These are phyloP conservation scores for Lyophyllum semitale DNA, from an alignment of 768 basidiomycete species.

Conservation along the genomic window DNA sequence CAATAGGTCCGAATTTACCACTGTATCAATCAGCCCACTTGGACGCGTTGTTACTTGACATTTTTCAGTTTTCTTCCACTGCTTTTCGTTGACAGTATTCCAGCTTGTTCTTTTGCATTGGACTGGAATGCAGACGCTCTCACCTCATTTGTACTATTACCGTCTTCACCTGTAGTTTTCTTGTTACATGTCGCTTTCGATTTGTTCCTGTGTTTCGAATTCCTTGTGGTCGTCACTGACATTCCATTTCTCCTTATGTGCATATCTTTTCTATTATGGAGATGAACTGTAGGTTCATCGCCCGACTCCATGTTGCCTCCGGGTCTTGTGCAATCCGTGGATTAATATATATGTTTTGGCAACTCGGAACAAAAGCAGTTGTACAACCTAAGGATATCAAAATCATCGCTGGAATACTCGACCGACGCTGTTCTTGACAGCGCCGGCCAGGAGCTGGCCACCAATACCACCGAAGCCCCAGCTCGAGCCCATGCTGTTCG, in stretches of 20 bases:
- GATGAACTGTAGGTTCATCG: conserved; percentile 14
- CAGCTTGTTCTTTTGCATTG: conserved; percentile 16
- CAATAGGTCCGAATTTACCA: conserved; percentile 9
- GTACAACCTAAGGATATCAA: not conserved
- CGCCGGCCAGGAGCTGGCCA: conserved; percentile 79
- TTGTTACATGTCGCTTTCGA: conserved; percentile 11
- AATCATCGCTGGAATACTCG: conserved; percentile 55
- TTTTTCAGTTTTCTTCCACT: conserved; percentile 7
- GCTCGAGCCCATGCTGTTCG: conserved; percentile 66
- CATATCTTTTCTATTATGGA: not conserved
- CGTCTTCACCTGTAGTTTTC: conserved; percentile 18
- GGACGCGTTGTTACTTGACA: conserved; percentile 18
- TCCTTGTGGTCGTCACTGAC: conserved; percentile 1
- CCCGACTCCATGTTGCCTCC: conserved; percentile 2
- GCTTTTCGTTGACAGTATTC: not conserved
- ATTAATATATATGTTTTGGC: conserved; percentile 15
- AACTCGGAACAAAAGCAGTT: not conserved
- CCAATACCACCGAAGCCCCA: conserved; percentile 84
- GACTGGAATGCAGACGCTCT: conserved; percentile 8
- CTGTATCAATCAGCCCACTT: conserved; percentile 19
- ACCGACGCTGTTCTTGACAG: conserved; percentile 81
- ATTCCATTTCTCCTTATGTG: not conserved
- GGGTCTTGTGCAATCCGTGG: conserved; percentile 7
- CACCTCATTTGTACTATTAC: conserved; percentile 17
- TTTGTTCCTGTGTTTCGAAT: not conserved